These are phyloP conservation scores for Drechslera avenae DNA, from an alignment of 2,329 filamentous ascomycete genomes.

Conservation along the genomic window DNA sequence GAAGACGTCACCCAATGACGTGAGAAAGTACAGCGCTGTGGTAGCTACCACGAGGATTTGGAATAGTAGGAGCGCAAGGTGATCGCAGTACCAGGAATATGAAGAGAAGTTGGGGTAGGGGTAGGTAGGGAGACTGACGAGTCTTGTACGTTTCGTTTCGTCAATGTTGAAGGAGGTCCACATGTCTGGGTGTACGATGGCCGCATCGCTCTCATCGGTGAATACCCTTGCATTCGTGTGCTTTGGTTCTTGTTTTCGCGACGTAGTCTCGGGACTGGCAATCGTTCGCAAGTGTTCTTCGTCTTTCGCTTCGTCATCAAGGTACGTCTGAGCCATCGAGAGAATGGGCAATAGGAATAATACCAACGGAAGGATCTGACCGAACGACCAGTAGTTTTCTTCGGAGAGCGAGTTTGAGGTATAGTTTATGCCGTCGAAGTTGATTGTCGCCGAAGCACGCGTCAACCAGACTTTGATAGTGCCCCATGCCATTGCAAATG, in stretches of 20 bases:
- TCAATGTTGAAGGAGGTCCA: not conserved
- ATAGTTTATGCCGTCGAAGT: conserved; percentile 12
- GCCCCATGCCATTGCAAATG: conserved; percentile 34
- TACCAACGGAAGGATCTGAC: conserved; percentile 34
- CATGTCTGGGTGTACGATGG: not conserved
- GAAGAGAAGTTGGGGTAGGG: conserved; percentile 18
- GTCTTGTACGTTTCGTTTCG: not conserved
- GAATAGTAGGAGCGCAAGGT: conserved; percentile 21
- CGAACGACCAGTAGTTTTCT: conserved; percentile 34
- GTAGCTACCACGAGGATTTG: conserved; percentile 21
- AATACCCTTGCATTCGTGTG: not conserved
- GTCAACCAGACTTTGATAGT: conserved; percentile 33
- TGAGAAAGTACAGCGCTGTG: conserved; percentile 25
- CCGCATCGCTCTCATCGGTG: not conserved
- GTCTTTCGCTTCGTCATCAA: conserved; percentile 29
- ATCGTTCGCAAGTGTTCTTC: not conserved
- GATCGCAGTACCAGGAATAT: conserved; percentile 26
- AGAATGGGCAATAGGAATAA: conserved; percentile 30
- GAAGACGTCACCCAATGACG: conserved; percentile 17
- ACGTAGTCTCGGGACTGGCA: not conserved
- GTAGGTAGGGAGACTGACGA: conserved; percentile 1
- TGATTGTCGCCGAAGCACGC: conserved; percentile 12
- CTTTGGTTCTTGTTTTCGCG: not conserved
- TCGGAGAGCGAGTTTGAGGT: conserved; percentile 17
- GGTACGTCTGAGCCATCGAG: conserved; percentile 31